These are phyloP conservation scores for Yamadazyma buinensis DNA, from an alignment of 1,139 yeast species.

Conservation along the genomic window DNA sequence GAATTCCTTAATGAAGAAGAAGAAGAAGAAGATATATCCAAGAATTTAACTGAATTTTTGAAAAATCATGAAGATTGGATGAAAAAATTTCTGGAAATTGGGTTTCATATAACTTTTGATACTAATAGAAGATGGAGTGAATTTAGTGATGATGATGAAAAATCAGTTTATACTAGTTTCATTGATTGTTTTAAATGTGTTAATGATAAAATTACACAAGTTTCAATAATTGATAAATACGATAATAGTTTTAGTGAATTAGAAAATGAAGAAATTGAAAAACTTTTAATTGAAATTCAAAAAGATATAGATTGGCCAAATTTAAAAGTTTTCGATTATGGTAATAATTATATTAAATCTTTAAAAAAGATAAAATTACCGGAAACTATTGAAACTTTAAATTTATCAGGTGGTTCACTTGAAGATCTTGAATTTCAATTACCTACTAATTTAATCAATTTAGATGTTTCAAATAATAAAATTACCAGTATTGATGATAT, in stretches of 20 bases:
- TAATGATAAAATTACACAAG: slow-evolving; percentile 32
- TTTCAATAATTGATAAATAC: slow-evolving; percentile 39
- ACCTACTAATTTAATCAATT: slow-evolving; percentile 30
- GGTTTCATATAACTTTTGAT: slow-evolving; percentile 38
- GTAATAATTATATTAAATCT: slow-evolving; percentile 35
- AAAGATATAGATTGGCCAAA: slow-evolving; percentile 37
- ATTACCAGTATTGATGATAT: slow-evolving; percentile 36
- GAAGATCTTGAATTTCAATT: slow-evolving; percentile 40
- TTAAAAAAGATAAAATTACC: slow-evolving; percentile 43
- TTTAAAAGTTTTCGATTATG: slow-evolving; percentile 34
- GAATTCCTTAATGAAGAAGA: slow-evolving; percentile 33
- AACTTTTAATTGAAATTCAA: slow-evolving; percentile 38
- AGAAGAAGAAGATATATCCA: slow-evolving; percentile 24
- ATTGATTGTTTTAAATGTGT: slow-evolving; percentile 21
- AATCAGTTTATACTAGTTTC: slow-evolving; percentile 23
- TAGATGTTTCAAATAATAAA: slow-evolving; percentile 34
- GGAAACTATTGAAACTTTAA: slow-evolving; percentile 33
- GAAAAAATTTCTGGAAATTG: slow-evolving; percentile 21
- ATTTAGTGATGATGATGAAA: slow-evolving; percentile 23
- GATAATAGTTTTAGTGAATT: slow-evolving; percentile 32
- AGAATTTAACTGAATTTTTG: slow-evolving; percentile 21
- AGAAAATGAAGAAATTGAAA: slow-evolving; percentile 30
- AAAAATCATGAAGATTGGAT: slow-evolving; percentile 17
- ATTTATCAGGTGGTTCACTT: slow-evolving; percentile 39
- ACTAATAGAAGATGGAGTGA: slow-evolving; percentile 34